Percentiles rank a stretch among this genome's conserved stretches.
Conservation (phyloP, 768 basidiomycete species). For the Tricholoma terreum region DNA sequence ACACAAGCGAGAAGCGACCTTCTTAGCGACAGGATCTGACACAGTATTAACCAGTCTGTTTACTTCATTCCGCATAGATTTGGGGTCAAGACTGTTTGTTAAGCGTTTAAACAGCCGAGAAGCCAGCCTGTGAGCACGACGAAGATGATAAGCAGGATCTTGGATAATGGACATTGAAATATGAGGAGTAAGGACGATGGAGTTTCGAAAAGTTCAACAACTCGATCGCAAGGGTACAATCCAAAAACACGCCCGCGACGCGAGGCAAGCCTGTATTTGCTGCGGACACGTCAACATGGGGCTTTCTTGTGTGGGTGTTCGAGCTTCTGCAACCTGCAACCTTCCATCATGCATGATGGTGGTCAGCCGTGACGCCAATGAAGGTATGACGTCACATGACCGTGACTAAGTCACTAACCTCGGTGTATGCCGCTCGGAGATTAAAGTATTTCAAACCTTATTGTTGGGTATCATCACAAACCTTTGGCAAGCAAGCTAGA, state of each 20-base stretch:
- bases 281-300: not conserved
- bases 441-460: constrained; percentile 41
- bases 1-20: constrained; percentile 37
- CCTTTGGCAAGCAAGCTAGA: constrained; percentile 37
- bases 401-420: not conserved
- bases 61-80: constrained; percentile 67
- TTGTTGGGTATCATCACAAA: constrained; percentile 54
- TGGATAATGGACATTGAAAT: constrained; percentile 36
- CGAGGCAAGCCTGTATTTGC: constrained; percentile 2
- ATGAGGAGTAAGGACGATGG: not conserved
- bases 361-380: not conserved
- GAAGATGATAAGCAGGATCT: constrained; percentile 32
- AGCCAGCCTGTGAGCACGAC: constrained; percentile 26
- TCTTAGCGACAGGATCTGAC: constrained; percentile 51
- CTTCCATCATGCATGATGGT: not conserved
- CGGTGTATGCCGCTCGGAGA: constrained; percentile 36
- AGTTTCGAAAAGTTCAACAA: not conserved
- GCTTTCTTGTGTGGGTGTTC: constrained; percentile 3
- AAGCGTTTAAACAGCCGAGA: constrained; percentile 40
- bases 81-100: constrained; percentile 49
- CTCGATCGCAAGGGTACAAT: not conserved
- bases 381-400: not conserved
- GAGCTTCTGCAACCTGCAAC: not conserved
- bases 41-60: constrained; percentile 62
- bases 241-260: not conserved